Base-by-base conservation (phyloP, 805 yeast species). In the Teunomyces atbi region DNA sequence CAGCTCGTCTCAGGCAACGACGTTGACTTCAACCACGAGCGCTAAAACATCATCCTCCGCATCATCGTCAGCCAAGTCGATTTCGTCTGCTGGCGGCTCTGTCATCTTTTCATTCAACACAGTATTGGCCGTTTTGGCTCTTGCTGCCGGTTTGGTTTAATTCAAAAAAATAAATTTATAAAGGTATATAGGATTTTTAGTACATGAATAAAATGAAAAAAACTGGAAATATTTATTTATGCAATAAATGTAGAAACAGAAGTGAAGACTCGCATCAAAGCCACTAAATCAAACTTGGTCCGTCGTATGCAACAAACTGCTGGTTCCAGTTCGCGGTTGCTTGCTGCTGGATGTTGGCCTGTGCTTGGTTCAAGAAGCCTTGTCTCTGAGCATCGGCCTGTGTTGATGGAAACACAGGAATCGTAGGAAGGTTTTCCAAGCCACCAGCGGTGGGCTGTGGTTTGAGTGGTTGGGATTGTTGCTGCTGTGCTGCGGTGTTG, bases 391-490 rank as follows among this genome's bases (percentile, higher is more conserved):
- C 69, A 27, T 68, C 73, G 44, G 66, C 68, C 54, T 78, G 79
- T 6, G 87, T 82, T 54, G 82, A 82, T 0, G 88, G 89, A 55
- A 84, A 86, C 6, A 83, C 86, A 2, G 89, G 79, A 3, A 78
- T 66, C 0, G 90, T 84, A 7, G 84, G 84, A 37, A 84, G 61
- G 42, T 69, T 68, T 58, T 86, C 91, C 49, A 83, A 72, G 0
- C 91, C 92, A 3, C 91, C 92, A 28, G 89, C 86, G 1, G 89
- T 84, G 2, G 81, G 76, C 56, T 80, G 85, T 12, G 73, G 67
- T 55, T 71, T 65, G 53, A 77, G 46, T 42, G 64, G 49, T 51
- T 61, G 57, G 45, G 52, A 64, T 23, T 54, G 57, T 26, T 50
- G 53, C 43, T 59, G 50, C 46, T 54, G 46, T 6, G 55, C 38